phyloP scores from a whole-genome alignment of 2,329 filamentous ascomycete species.

The Hypoxylon sp. region DNA sequence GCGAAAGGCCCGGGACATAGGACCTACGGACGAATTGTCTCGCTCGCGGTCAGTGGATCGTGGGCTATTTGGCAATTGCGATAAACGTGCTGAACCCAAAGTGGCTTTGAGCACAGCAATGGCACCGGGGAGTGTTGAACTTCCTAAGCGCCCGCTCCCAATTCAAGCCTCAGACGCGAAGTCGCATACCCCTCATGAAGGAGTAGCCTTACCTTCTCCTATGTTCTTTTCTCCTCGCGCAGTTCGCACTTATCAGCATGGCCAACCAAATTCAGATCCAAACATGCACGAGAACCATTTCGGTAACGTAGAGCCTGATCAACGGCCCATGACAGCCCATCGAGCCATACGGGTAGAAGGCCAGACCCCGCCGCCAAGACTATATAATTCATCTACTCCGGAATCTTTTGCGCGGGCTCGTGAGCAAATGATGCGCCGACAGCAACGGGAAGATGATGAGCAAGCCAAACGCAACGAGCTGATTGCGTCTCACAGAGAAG shows the following conservation, averaged over 20 bases:
- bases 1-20: slow-evolving; percentile 60
- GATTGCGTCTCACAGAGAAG: slow-evolving; percentile 38
- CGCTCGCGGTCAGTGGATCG: slow-evolving; percentile 76
- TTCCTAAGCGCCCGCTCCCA: slow-evolving; percentile 63
- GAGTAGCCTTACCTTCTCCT: slow-evolving; percentile 56
- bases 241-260: slow-evolving; percentile 60
- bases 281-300: slow-evolving; percentile 60
- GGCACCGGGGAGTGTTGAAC: slow-evolving; percentile 73
- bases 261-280: slow-evolving; percentile 62
- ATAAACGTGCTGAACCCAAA: slow-evolving; percentile 76
- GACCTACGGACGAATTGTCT: slow-evolving; percentile 62
- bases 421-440: slow-evolving; percentile 54
- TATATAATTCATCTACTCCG: slow-evolving; percentile 58
- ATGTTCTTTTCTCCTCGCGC: slow-evolving; percentile 59
- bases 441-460: slow-evolving; percentile 56
- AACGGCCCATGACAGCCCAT: slow-evolving; percentile 66
- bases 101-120: slow-evolving; percentile 74
- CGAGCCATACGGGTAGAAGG: slow-evolving; percentile 59
- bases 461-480: slow-evolving; percentile 51
- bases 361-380: slow-evolving; percentile 56
- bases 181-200: slow-evolving; percentile 47
- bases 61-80: slow-evolving; percentile 69
- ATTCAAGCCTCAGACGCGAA: slow-evolving; percentile 62
- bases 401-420: slow-evolving; percentile 59
- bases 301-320: slow-evolving; percentile 57